Base-by-base conservation (phyloP, 108 stramenopile genomes). In the Cyclotella sp. region DNA sequence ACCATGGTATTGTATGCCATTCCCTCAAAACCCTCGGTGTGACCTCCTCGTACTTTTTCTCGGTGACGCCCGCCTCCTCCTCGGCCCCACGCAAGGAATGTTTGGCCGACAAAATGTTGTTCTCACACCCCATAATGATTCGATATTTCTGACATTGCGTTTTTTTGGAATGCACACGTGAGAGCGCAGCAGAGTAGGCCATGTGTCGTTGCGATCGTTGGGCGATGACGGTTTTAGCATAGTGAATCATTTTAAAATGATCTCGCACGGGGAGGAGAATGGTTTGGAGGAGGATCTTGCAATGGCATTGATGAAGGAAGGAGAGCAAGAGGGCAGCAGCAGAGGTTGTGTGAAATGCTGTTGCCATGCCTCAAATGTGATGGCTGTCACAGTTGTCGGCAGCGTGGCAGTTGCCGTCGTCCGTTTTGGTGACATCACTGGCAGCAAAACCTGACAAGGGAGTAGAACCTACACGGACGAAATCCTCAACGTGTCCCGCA, bases 251-350 rank as follows among this genome's bases (percentile, higher is more conserved):
- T 18, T 88, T 82, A 10, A 86, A 81, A 63, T 96, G 85, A 77
- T 96, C 90, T 21, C 89, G 66, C 39, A 98, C 69, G 29, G 89
- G 86, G 27, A 86, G 85, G 41, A 87, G 91, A 54, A 97, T 94
- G 39, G 73, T 46, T 29, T 55, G 59, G 57, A 72, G 68, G 73
- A 96, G 94, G 72, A 78, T 71, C 40, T 89, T 76, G 52, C 90
- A 78, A 78, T 95, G 86, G 28, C 85, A 76, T 7, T 78, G 61
- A 55, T 72, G 63, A 3, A 90, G 43, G 10, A 71, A 28, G 24
- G 82, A 76, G 52, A 91, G 71, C 41, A 77, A 75, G 62, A 88
- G 88, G 41, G 90, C 72, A 53, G 87, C 79, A 55, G 81, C 40
- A 7, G 69, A 63, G 30, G 88, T 60, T 46, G 68, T 66, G 12